Conservation (phyloP, 805 yeast genomes). For the Zygotorulaspora sp. region DNA sequence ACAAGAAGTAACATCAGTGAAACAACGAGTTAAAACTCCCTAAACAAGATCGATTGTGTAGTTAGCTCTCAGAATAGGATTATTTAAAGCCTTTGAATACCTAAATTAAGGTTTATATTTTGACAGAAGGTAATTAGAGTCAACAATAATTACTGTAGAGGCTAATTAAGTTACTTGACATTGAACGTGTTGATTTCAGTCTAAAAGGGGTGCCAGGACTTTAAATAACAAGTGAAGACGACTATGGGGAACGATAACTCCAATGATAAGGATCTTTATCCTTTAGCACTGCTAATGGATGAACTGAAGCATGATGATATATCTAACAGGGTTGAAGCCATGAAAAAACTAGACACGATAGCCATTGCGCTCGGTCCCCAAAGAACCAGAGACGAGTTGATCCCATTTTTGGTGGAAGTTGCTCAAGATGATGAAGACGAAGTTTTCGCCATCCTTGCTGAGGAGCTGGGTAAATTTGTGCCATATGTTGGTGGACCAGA, state of each 20-base stretch:
- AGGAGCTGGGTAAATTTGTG: slow-evolving; percentile 80
- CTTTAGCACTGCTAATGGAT: slow-evolving; percentile 93
- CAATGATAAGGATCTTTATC: slow-evolving; percentile 56
- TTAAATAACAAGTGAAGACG: no score
- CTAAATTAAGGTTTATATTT: no score
- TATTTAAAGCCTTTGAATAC: not conserved
- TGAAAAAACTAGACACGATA: slow-evolving; percentile 89
- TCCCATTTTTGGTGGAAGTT: slow-evolving; percentile 81
- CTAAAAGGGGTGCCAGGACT: no score
- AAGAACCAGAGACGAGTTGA: slow-evolving; percentile 79
- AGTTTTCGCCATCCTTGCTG: slow-evolving; percentile 89
- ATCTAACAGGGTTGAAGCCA: slow-evolving; percentile 86
- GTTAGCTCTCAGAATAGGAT: not conserved
- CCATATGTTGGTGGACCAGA: slow-evolving; percentile 84
- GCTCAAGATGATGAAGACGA: slow-evolving; percentile 98
- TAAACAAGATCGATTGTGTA: not conserved
- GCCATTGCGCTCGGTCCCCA: slow-evolving; percentile 94
- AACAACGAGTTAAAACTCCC: slow-evolving; percentile 1
- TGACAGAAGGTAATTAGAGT: no score
- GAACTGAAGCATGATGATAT: slow-evolving; percentile 97
- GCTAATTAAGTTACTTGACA: no score
- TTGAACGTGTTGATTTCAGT: no score
- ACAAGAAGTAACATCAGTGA: not conserved
- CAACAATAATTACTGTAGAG: no score
- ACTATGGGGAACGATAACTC: slow-evolving; percentile 14